Evolutionary conservation across 306 rosid genomes (phyloP).

Genomic region (Psophocarpus tetragonolobus): DNA sequence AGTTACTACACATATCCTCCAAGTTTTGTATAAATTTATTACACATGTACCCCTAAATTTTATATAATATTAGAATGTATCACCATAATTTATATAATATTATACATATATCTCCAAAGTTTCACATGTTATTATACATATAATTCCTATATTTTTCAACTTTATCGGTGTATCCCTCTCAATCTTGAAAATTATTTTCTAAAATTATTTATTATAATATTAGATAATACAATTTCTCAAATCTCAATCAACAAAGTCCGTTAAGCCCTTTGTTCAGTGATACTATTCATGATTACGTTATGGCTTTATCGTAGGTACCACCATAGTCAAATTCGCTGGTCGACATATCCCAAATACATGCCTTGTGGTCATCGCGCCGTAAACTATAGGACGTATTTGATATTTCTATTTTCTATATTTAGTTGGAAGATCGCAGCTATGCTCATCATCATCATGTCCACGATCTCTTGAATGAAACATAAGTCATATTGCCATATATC

Average conservation of each 20-base stretch:
- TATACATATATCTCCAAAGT: no score
- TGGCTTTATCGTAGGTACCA: background rate
- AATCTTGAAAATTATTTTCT: no score
- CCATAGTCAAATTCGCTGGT: background rate
- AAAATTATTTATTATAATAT: no score
- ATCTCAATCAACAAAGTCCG: background rate
- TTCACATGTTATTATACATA: no score
- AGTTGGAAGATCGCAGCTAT: background rate
- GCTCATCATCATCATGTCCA: background rate
- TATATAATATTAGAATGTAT: no score
- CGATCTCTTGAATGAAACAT: background rate
- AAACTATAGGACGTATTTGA: no score
- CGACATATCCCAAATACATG: background rate
- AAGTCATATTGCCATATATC: background rate
- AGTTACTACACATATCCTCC: no score
- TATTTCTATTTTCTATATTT: background rate
- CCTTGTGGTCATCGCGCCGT: background rate
- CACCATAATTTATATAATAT: no score
- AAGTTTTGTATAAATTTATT: no score
- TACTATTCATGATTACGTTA: background rate
- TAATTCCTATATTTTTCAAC: no score
- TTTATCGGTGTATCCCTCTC: no score
- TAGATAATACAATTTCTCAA: background rate
- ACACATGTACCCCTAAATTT: no score
- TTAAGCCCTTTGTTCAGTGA: background rate